These are phyloP conservation scores for Quercus parvula DNA, from an alignment of 306 rosid species.

Conservation along the genomic window DNA sequence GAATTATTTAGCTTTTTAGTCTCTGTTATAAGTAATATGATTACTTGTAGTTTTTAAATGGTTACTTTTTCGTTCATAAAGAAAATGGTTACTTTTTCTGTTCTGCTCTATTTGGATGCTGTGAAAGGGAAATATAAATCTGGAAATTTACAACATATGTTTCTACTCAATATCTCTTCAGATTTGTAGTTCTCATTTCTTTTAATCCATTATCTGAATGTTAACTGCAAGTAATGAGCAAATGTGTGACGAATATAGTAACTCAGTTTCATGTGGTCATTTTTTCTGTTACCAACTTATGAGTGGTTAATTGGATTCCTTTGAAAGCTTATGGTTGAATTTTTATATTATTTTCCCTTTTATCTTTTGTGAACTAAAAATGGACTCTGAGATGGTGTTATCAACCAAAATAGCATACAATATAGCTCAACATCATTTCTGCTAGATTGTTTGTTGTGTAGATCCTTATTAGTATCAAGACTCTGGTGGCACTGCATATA, in stretches of 20 bases:
- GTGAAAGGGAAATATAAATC: neutral
- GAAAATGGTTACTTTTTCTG: neutral
- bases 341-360: neutral
- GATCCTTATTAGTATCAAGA: neutral
- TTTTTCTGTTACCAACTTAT: neutral
- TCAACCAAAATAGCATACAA: neutral
- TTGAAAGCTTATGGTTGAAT: neutral
- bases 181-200: neutral
- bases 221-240: neutral
- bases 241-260: neutral
- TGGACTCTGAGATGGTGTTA: neutral
- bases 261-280: neutral
- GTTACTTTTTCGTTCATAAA: too few relatives aligned
- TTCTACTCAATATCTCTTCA: neutral
- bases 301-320: too few relatives aligned
- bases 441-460: neutral
- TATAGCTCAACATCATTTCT: neutral
- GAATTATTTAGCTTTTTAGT: neutral
- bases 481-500: neutral
- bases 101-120: neutral
- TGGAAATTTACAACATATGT: neutral
- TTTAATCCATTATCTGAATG: neutral
- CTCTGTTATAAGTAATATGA: too few relatives aligned
- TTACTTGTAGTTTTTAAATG: too few relatives aligned
- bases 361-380: neutral